A percentile compares a stretch with the other conserved stretches of the same genome.
These are phyloP conservation scores for Citrullus colocynthis DNA, from an alignment of 306 rosid genomes.

Conservation along the genomic window DNA sequence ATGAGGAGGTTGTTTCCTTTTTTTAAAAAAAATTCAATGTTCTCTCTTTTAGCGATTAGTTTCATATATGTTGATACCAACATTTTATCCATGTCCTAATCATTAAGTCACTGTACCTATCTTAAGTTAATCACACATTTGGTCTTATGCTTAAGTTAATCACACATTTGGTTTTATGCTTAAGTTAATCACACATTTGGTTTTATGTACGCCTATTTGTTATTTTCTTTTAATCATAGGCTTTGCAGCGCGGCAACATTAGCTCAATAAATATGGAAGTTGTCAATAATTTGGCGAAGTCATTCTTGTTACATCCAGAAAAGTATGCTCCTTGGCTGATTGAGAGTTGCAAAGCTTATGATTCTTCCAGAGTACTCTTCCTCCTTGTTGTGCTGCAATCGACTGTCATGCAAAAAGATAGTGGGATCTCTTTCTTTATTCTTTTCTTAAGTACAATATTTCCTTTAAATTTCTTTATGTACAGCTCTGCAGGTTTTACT, in stretches of 20 bases:
- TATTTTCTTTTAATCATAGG: slow-evolving; percentile 26
- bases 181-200: not conserved
- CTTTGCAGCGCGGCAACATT: slow-evolving; percentile 22
- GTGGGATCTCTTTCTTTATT: slow-evolving; percentile 24
- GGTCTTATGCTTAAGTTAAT: too few relatives aligned
- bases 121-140: not conserved
- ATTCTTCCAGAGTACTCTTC: slow-evolving; percentile 51
- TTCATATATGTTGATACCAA: too few relatives aligned
- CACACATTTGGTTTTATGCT: not conserved
- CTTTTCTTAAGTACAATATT: not conserved
- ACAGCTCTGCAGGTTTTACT: not conserved
- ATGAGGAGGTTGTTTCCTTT: too few relatives aligned
- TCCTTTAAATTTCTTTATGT: not conserved
- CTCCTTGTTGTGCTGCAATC: slow-evolving; percentile 55
- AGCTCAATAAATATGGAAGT: slow-evolving; percentile 49
- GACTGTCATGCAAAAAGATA: slow-evolving; percentile 20
- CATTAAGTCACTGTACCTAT: not conserved
- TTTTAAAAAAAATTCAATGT: too few relatives aligned
- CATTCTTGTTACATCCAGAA: slow-evolving; percentile 35
- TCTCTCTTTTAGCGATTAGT: too few relatives aligned
- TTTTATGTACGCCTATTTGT: not conserved
- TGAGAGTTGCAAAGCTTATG: slow-evolving; percentile 34
- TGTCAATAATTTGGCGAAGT: slow-evolving; percentile 48
- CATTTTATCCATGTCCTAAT: not conserved
- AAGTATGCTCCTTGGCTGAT: slow-evolving; percentile 45